Conservation (phyloP, 169 alveolate genomes). For the Cryptosporidium canis region DNA sequence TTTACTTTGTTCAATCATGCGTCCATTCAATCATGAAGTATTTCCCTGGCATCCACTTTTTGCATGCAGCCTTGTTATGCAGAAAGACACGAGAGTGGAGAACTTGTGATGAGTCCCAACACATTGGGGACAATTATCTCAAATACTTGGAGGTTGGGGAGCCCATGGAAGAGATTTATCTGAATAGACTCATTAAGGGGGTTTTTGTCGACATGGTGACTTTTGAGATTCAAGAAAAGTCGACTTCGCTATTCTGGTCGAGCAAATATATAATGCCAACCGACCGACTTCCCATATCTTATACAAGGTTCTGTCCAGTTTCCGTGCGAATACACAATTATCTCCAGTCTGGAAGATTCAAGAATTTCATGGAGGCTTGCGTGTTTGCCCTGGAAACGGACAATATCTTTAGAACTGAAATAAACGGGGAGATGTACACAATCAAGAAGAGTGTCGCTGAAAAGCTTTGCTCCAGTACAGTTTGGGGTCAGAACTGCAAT, state of each 20-base stretch:
- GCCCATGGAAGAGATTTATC: background rate
- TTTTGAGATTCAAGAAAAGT: conserved; percentile 41
- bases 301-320: conserved; percentile 23
- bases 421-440: conserved; percentile 37
- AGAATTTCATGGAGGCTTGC: conserved; percentile 31
- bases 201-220: conserved; percentile 52
- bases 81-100: conserved; percentile 63
- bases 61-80: conserved; percentile 50
- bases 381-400: conserved; percentile 9
- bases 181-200: conserved; percentile 36
- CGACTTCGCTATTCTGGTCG: conserved; percentile 19
- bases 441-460: conserved; percentile 18
- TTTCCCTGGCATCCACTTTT: conserved; percentile 41
- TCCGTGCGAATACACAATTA: conserved; percentile 23
- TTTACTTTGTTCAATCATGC: conserved; percentile 51
- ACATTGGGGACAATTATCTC: background rate
- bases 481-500: conserved; percentile 46
- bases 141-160: background rate
- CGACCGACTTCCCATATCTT: conserved; percentile 21
- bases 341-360: conserved; percentile 15
- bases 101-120: conserved; percentile 29
- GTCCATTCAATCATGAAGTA: conserved; percentile 11
- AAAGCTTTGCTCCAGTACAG: conserved; percentile 38
- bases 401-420: conserved; percentile 19
- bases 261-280: background rate